Evolutionary conservation across 345 rosid species (phyloP), one percentile per base, ranked within the genome.

Genomic region (Passiflora organensis): DNA sequence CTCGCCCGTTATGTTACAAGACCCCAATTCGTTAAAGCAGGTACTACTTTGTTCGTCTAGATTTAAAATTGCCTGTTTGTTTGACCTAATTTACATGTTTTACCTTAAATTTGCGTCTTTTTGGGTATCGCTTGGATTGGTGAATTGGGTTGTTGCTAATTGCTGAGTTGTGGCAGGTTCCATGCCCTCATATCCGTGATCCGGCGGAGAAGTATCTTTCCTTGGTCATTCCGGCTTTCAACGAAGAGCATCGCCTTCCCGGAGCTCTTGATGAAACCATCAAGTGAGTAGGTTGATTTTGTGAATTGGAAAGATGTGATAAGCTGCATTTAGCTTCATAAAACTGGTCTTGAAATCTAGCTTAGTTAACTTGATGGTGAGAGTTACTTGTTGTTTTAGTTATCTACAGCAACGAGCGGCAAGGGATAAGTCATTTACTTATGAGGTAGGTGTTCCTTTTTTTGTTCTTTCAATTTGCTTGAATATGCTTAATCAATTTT

Each of bases 221-320:
- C 10, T 62, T 91, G 63, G 79, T 91, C 52, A 74, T 91, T 70
- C 99, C 99, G 12, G 99, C 99, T 4, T 89, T 45, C 59, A 91
- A 91, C 47, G 99, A 91, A 69, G 96, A 88, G 73, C 77, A 74
- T 57, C 83, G 99, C 58, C 99, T 91, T 69, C 96, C 96, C 58
- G 82, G 71, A 34, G 91, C 95, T 34, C 89, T 91, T 48, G 83
- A 78, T 63, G 99, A 91, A 77, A 81, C 95, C 18, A 77, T 93
- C 80, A 80, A 73, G 96, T 93, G 76, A 61, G 88, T 78, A 63
- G 1, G n/a, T n/a, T n/a, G n/a, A n/a, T n/a, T n/a, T n/a, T 32
- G 49, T 11, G 42, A 32, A 51, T 42, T 41, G 32, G 24, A 42
- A 41, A 1, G 13, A 9, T 6, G 8, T 37, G 41, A 2, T 37